phyloP scores from a whole-genome alignment of 83 land plant species.

The Isoetes engelmannii region DNA sequence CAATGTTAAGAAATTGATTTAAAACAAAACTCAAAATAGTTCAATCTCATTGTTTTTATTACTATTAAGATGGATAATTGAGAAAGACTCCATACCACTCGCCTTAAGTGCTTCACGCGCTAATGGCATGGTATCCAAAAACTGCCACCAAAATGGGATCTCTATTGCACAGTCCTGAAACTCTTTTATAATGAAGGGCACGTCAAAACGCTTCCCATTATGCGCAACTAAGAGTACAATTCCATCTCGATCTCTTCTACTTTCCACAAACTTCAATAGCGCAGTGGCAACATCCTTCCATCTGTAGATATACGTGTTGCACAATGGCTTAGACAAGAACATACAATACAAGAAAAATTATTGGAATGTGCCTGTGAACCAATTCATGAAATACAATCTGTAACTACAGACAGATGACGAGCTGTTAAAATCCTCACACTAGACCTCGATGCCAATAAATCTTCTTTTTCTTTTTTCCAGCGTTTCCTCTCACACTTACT shows the following conservation, averaged over 20 bases:
- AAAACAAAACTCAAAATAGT: background rate
- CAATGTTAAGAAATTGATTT: background rate
- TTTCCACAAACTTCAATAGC: conserved; percentile 50
- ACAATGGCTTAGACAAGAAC: too few relatives aligned
- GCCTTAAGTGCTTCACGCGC: conserved; percentile 50
- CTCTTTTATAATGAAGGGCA: conserved; percentile 68
- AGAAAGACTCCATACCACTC: conserved; percentile 28
- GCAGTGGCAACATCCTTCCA: conserved; percentile 69
- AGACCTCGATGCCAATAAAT: too few relatives aligned
- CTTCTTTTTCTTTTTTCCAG: too few relatives aligned
- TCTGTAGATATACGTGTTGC: conserved; percentile 20
- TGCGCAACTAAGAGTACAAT: conserved; percentile 67
- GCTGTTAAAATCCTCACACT: too few relatives aligned
- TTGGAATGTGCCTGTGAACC: too few relatives aligned
- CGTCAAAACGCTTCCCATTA: conserved; percentile 68
- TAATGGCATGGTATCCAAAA: conserved; percentile 65
- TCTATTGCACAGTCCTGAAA: conserved; percentile 55
- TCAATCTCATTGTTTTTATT: background rate
- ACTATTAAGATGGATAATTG: background rate
- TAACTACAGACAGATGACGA: too few relatives aligned
- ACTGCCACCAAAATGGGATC: conserved; percentile 72
- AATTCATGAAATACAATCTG: too few relatives aligned
- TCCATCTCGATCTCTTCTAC: conserved; percentile 56
- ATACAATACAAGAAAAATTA: too few relatives aligned
- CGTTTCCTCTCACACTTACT: too few relatives aligned